phyloP scores from a whole-genome alignment of 2,329 filamentous ascomycete species.

The Aspergillaceae sp. region DNA sequence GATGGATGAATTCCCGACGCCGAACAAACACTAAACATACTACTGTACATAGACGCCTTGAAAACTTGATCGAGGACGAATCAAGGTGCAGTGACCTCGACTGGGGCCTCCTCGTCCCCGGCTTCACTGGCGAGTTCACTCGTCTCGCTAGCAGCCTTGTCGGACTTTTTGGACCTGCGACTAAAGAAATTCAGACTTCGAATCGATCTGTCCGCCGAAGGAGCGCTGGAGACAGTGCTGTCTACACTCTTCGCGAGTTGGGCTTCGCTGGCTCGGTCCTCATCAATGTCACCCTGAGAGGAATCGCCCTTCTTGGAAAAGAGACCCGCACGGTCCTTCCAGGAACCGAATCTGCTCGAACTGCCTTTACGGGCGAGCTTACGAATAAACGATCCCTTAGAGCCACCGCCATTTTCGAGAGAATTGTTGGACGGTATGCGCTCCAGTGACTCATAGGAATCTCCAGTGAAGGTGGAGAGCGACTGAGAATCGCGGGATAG shows the following conservation, averaged over 20 bases:
- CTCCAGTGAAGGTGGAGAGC: slow-evolving; percentile 37
- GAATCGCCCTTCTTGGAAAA: slow-evolving; percentile 41
- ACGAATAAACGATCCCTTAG: slow-evolving; percentile 43
- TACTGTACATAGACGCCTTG: too few relatives aligned
- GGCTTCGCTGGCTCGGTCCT: slow-evolving; percentile 32
- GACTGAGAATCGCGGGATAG: slow-evolving; percentile 38
- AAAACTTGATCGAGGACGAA: neutral
- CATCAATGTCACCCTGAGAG: slow-evolving; percentile 37
- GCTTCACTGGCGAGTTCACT: slow-evolving; percentile 37
- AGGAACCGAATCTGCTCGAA: slow-evolving; percentile 44
- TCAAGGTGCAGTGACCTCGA: slow-evolving; percentile 18
- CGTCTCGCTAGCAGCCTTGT: slow-evolving; percentile 35
- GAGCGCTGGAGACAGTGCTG: slow-evolving; percentile 31
- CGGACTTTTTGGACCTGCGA: slow-evolving; percentile 38
- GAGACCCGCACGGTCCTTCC: slow-evolving; percentile 42
- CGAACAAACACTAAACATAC: too few relatives aligned
- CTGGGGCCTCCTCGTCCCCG: slow-evolving; percentile 35
- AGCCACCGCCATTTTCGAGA: slow-evolving; percentile 28
- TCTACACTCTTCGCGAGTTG: slow-evolving; percentile 38
- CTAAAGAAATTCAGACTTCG: slow-evolving; percentile 40
- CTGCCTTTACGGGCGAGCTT: slow-evolving; percentile 45
- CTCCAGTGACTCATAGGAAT: slow-evolving; percentile 42
- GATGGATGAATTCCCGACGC: too few relatives aligned
- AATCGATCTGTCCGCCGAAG: slow-evolving; percentile 36
- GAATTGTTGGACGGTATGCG: slow-evolving; percentile 37